A percentile compares a stretch with the other conserved stretches of the same genome.
These are phyloP conservation scores for Cymbopogon citratus DNA, from an alignment of 176 grass and related monocot genomes.

Conservation along the genomic window DNA sequence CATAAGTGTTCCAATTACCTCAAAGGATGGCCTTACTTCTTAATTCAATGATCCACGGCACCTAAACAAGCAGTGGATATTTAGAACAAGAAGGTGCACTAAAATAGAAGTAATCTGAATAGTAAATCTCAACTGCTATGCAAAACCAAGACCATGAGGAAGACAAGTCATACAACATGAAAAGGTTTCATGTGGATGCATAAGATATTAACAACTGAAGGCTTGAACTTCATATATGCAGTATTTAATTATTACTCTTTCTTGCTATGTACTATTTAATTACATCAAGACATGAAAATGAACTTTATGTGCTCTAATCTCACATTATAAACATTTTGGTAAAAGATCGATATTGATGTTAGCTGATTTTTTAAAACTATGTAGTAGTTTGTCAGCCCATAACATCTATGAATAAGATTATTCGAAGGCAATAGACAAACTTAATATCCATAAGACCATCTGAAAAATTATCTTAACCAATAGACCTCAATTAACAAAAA, in stretches of 20 bases:
- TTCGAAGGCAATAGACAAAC: neutral
- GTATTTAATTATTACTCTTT: neutral
- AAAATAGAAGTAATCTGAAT: neutral
- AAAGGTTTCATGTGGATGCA: neutral
- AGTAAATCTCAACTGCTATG: neutral
- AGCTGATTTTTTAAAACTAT: no score
- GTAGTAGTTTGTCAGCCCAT: neutral
- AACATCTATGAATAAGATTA: neutral
- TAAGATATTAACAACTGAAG: neutral
- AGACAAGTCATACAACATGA: neutral
- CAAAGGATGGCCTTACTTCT: neutral
- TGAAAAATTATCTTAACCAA: neutral
- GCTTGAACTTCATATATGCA: neutral
- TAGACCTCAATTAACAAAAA: constrained; percentile 4
- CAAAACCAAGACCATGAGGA: neutral
- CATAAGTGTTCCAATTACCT: constrained; percentile 7
- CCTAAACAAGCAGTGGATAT: constrained; percentile 44
- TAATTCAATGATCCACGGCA: constrained; percentile 98
- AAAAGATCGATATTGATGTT: no score
- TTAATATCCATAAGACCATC: neutral
- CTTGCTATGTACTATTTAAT: neutral
- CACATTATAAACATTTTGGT: neutral
- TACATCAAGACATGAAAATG: neutral
- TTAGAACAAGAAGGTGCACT: constrained; percentile 13
- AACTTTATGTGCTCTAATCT: neutral